Evolutionary conservation across 306 rosid species (phyloP).

Genomic region (Sicyos edulis): DNA sequence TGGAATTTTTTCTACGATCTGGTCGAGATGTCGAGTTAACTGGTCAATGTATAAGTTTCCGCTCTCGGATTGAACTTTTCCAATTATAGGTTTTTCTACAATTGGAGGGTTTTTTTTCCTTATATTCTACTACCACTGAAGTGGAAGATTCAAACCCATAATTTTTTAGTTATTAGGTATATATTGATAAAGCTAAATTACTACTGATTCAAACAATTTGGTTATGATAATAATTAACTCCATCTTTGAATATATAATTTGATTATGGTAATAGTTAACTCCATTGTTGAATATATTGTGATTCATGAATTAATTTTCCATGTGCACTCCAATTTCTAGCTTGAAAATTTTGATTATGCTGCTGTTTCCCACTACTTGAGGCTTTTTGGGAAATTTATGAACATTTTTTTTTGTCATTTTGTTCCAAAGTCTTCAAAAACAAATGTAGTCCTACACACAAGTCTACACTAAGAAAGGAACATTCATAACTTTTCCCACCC

Average conservation of each 20-base stretch:
- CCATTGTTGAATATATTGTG: neutral
- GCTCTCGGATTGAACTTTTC: neutral
- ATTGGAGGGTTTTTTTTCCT: neutral
- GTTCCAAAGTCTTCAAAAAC: neutral
- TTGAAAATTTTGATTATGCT: neutral
- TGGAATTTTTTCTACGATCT: too few relatives aligned
- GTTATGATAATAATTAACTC: too few relatives aligned
- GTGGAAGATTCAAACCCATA: too few relatives aligned
- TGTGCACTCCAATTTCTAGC: neutral
- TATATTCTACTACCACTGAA: too few relatives aligned
- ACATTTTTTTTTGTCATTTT: neutral
- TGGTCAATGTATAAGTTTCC: neutral
- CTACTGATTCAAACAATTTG: too few relatives aligned
- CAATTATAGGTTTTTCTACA: neutral
- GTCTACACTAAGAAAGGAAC: neutral
- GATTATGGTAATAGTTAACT: neutral
- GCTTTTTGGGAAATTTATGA: neutral
- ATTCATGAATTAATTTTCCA: neutral
- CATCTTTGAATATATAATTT: too few relatives aligned
- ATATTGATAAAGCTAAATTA: too few relatives aligned
- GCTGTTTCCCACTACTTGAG: slow-evolving; percentile 4
- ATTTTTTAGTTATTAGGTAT: too few relatives aligned
- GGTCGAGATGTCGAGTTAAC: neutral
- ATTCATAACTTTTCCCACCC: neutral
- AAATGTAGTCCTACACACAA: neutral